A percentile compares a stretch with the other conserved stretches of the same genome.
Evolutionary conservation across 2,329 filamentous ascomycete species (phyloP).

Genomic region (Cladosporium sp.): DNA sequence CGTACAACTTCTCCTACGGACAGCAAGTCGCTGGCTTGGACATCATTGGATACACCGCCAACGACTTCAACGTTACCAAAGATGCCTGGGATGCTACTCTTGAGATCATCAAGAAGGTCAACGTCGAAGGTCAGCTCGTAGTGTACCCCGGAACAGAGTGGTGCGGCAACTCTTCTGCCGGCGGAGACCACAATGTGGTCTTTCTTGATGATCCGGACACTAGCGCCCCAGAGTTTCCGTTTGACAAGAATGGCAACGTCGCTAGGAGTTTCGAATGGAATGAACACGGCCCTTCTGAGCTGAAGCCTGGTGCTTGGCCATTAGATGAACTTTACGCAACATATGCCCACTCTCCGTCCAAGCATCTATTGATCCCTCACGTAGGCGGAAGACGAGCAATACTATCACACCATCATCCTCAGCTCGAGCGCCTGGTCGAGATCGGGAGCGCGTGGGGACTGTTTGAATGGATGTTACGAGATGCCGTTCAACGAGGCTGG

Average conservation of each 20-base stretch:
- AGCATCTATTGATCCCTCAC: conserved; percentile 35
- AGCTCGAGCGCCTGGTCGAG: conserved; percentile 34
- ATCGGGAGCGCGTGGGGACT: conserved; percentile 36
- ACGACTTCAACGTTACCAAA: conserved; percentile 38
- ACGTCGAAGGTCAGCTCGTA: conserved; percentile 24
- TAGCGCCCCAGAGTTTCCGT: conserved; percentile 27
- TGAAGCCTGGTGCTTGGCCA: conserved; percentile 33
- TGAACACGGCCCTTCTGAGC: conserved; percentile 31
- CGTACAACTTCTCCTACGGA: conserved; percentile 38
- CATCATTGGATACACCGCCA: conserved; percentile 35
- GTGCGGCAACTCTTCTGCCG: conserved; percentile 35
- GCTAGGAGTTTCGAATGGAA: conserved; percentile 38
- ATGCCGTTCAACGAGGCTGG: conserved; percentile 28
- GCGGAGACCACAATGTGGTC: conserved; percentile 30
- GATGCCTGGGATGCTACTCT: conserved; percentile 29
- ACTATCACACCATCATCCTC: conserved; percentile 35
- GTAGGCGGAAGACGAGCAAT: conserved; percentile 35
- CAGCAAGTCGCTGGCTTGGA: conserved; percentile 35
- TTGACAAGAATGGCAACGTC: conserved; percentile 32
- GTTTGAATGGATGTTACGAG: conserved; percentile 34
- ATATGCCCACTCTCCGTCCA: conserved; percentile 30
- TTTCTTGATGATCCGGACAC: conserved; percentile 30
- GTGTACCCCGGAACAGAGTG: conserved; percentile 35
- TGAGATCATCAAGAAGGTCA: conserved; percentile 20
- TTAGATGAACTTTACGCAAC: conserved; percentile 37